Percentiles rank a stretch among this genome's conserved stretches.
phyloP scores from a whole-genome alignment of 768 basidiomycete genomes.

The Termitomyces bulborhizus region DNA sequence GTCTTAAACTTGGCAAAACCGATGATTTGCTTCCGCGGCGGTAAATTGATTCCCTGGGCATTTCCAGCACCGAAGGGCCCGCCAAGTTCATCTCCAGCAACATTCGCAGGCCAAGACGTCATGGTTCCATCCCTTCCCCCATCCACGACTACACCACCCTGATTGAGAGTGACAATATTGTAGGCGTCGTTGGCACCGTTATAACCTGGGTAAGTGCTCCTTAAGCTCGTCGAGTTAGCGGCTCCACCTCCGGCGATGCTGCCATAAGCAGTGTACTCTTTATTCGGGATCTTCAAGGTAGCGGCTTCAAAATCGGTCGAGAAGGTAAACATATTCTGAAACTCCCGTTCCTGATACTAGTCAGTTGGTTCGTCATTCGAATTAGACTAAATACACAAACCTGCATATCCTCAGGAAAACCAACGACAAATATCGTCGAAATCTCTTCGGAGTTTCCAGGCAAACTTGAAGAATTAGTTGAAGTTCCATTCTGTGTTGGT shows the following conservation, averaged over 20 bases:
- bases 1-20: conserved; percentile 96
- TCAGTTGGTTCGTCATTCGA: conserved; percentile 11
- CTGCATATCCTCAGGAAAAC: conserved; percentile 99
- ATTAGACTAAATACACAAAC: conserved; percentile 36
- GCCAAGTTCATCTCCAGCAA: conserved; percentile 22
- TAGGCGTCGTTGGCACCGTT: conserved; percentile 73
- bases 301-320: conserved; percentile 95
- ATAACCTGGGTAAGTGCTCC: conserved; percentile 20
- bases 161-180: conserved; percentile 77
- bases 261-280: conserved; percentile 77
- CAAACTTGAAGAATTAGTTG: conserved; percentile 19
- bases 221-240: conserved; percentile 10
- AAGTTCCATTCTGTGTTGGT: conserved; percentile 17
- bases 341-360: conserved; percentile 83
- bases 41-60: conserved; percentile 29
- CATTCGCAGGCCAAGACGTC: conserved; percentile 55
- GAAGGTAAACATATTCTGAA: conserved; percentile 99
- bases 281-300: conserved; percentile 94
- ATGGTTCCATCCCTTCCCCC: conserved; percentile 67
- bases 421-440: conserved; percentile 96
- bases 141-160: conserved; percentile 80
- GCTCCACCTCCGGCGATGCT: conserved; percentile 23
- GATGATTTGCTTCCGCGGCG: conserved; percentile 92
- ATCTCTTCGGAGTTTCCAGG: conserved; percentile 70
- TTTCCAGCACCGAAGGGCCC: conserved; percentile 27